These are phyloP conservation scores for Pleurotus eryngii DNA, from an alignment of 768 basidiomycete genomes.

Conservation along the genomic window DNA sequence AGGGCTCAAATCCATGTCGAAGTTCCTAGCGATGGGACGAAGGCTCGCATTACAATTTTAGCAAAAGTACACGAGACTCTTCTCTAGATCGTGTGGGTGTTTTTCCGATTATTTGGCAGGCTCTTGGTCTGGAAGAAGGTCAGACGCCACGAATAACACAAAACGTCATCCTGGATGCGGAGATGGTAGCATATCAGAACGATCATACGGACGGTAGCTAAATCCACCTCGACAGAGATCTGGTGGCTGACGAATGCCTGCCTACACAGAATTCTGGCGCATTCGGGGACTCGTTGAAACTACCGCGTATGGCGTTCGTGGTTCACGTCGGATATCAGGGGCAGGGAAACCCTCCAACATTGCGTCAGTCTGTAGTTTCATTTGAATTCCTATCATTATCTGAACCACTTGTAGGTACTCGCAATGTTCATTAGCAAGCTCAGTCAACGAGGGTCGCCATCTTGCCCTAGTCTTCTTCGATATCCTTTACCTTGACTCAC, in stretches of 20 bases:
- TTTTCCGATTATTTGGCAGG: slow-evolving; percentile 54
- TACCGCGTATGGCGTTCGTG: slow-evolving; percentile 56
- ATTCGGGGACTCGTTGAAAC: slow-evolving; percentile 57
- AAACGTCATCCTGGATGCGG: slow-evolving; percentile 69
- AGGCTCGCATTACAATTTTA: slow-evolving; percentile 66
- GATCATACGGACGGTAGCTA: slow-evolving; percentile 64
- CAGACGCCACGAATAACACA: slow-evolving; percentile 24
- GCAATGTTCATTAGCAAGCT: slow-evolving; percentile 28
- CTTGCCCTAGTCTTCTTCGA: slow-evolving; percentile 90
- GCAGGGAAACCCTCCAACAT: slow-evolving; percentile 15
- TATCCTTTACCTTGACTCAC: slow-evolving; percentile 64
- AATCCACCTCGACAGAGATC: neutral
- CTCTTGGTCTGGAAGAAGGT: slow-evolving; percentile 42
- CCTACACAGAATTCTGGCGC: slow-evolving; percentile 68
- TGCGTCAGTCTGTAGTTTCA: slow-evolving; percentile 1
- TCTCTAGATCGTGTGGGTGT: slow-evolving; percentile 73
- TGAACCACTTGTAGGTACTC: slow-evolving; percentile 20
- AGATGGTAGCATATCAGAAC: slow-evolving; percentile 85
- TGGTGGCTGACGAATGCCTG: neutral
- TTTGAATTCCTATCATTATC: slow-evolving; percentile 12
- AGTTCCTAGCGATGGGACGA: slow-evolving; percentile 28
- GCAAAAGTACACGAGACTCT: slow-evolving; percentile 84
- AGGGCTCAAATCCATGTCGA: slow-evolving; percentile 90
- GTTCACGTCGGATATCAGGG: slow-evolving; percentile 17
- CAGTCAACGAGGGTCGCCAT: slow-evolving; percentile 40